Conservation (phyloP, 2,329 filamentous ascomycete genomes). For the Geosmithia morbida region DNA sequence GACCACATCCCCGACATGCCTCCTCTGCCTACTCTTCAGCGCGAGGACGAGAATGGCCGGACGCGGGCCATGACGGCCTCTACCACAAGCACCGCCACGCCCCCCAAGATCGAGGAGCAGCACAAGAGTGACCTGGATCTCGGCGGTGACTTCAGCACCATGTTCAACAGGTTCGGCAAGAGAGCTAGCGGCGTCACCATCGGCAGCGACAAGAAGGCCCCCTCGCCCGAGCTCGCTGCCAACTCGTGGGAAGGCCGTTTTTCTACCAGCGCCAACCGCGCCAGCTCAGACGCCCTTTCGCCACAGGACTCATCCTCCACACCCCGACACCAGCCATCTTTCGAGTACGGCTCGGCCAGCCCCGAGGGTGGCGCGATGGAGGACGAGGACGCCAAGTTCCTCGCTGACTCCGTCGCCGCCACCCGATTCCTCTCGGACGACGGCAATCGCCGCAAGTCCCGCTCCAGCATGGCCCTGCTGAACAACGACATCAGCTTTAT, state of each 20-base stretch:
- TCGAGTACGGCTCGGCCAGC: slow-evolving; percentile 15
- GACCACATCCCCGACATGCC: slow-evolving; percentile 18
- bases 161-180: slow-evolving; percentile 42
- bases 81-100: slow-evolving; percentile 37
- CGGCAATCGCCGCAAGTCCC: background rate
- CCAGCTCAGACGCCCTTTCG: slow-evolving; percentile 18
- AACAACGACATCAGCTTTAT: background rate
- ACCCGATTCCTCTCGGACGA: slow-evolving; percentile 21
- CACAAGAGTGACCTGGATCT: slow-evolving; percentile 29
- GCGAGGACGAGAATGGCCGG: slow-evolving; percentile 17
- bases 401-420: slow-evolving; percentile 36
- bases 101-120: slow-evolving; percentile 29
- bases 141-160: slow-evolving; percentile 42
- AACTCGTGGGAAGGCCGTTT: slow-evolving; percentile 36
- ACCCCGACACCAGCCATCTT: slow-evolving; percentile 21
- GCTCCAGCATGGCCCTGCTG: background rate
- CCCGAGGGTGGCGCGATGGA: slow-evolving; percentile 23
- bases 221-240: slow-evolving; percentile 28
- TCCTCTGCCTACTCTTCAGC: slow-evolving; percentile 20
- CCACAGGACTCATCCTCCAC: slow-evolving; percentile 20
- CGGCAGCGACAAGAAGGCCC: slow-evolving; percentile 26
- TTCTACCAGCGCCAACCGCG: slow-evolving; percentile 30
- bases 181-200: slow-evolving; percentile 34
- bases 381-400: slow-evolving; percentile 37
- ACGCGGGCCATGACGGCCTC: slow-evolving; percentile 38